These are phyloP conservation scores for Nyssa sinensis DNA, from an alignment of 148 eudicot genomes.

Conservation along the genomic window DNA sequence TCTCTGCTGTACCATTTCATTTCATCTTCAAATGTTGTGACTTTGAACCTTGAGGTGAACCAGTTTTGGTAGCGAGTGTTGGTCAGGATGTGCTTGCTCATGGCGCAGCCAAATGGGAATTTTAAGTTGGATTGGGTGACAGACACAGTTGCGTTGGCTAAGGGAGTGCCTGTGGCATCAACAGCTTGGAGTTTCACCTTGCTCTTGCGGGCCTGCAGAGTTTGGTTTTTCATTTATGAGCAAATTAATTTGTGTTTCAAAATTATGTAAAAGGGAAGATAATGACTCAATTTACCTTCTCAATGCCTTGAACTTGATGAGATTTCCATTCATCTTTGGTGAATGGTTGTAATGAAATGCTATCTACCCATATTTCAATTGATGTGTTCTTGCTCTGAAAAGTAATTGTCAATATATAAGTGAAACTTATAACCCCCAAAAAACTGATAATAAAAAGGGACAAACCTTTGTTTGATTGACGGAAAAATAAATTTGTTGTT, in stretches of 20 bases:
- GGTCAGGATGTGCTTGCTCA: conserved; percentile 43
- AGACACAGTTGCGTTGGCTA: conserved; percentile 34
- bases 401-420: not conserved
- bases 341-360: conserved; percentile 69
- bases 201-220: conserved; percentile 43
- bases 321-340: conserved; percentile 74
- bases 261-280: no score
- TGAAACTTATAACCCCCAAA: not conserved
- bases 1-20: conserved; percentile 60
- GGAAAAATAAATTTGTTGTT: not conserved
- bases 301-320: conserved; percentile 58
- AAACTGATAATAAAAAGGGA: not conserved
- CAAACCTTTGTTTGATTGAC: not conserved
- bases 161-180: conserved; percentile 33
- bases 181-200: conserved; percentile 38
- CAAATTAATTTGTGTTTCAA: no score
- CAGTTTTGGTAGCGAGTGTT: conserved; percentile 54
- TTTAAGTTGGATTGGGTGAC: conserved; percentile 15
- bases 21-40: conserved; percentile 55
- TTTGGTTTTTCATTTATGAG: no score
- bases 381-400: conserved; percentile 46
- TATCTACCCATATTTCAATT: conserved; percentile 58
- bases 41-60: conserved; percentile 39
- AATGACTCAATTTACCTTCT: conserved; percentile 39
- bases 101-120: conserved; percentile 58